Evolutionary conservation across 495 filamentous ascomycete genomes (phyloP), one percentile per base, ranked within the genome.

Genomic region (Penicillium angulare): DNA sequence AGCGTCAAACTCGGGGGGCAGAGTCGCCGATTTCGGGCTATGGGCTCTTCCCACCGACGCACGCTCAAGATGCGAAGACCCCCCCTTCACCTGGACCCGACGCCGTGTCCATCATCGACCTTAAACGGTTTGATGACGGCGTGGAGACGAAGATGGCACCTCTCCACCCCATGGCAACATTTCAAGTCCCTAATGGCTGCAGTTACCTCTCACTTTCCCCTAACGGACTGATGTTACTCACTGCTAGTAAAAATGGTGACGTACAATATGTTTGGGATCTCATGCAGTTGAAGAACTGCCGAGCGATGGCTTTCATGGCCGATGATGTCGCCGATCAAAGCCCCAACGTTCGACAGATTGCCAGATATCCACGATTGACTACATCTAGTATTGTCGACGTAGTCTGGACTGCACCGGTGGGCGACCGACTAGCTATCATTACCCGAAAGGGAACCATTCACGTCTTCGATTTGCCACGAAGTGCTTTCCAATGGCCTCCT

Each of bases 391-490:
- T 96, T 34, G 79, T 96, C 2, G 92, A 97, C 61, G 86, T 96
- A 15, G 84, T 84, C 7, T 98, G 93, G 93, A 85, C 85, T 1
- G 76, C 81, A 32, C 91, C 92, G 7, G 83, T 83, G 36, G 89
- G 87, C 10, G 89, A 95, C 57, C 79, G 85, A 52, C 65, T 90
- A 10, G 92, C 92, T 10, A 82, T 98, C 61, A 80, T 96, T 38
- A 97, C 92, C 8, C 86, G 92, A 49, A 86, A 88, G 55, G 89
- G 92, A n/a, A 98, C 93, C 2, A 84, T 96, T 4, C 93, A 98
- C 67, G 81, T 95, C 20, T 84, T 93, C 56, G 88, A 96, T 57
- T 71, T 97, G 39, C 88, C 90, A n/a, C 71, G 82, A 21, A 86
- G 81, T 43, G 89, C 90, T 3, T 91, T 90, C 49, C 83, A 87